Evolutionary conservation across 2,329 filamentous ascomycete genomes (phyloP), one percentile per base, ranked within the genome.

Genomic region (Clarireedia homoeocarpa): DNA sequence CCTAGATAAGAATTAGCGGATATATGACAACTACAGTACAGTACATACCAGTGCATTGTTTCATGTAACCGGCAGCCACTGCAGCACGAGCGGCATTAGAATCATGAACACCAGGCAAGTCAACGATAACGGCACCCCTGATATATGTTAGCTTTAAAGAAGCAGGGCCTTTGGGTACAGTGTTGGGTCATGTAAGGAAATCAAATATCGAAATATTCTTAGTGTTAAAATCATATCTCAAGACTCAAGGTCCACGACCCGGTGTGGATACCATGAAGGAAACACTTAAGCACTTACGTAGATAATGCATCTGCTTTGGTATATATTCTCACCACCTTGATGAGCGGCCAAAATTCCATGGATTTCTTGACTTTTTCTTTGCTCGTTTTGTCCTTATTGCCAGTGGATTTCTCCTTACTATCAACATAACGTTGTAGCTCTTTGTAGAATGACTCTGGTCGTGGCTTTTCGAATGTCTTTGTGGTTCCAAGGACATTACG

Each of bases 101-200:
- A 59, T 83, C 79, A 0, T 77, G 75, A 0, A 79, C 72, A 17
- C 80, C 79, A 0, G 79, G 79, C 0, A 82, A 69, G 59, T 82
- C 78, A 0, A 81, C 78, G 4, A 82, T 67, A 0, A 76, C 73
- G 2, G 78, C 73, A 0, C 78, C 78, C 5, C 76, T 74, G 12
- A 26, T 3, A 27, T 15, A 5, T 5, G 27, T 46, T 45, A 51
- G 40, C 26, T 23, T 27, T 10, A 2, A 36, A 4, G 6, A 6
- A 44, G 5, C 30, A 3, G 30, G 12, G 1, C 30, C 10, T 4
- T 12, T 12, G 4, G 4, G 30, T 34, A 12, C 12, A 12, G 30
- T 34, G 10, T 34, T 34, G 12, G 10, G 9, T 30, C 30, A 34
- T 34, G 30, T 9, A 30, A 9, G 30, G 9, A 34, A 34, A 12